Conservation (phyloP, 2,329 filamentous ascomycete species). For the Aspergillus viridinutans region DNA sequence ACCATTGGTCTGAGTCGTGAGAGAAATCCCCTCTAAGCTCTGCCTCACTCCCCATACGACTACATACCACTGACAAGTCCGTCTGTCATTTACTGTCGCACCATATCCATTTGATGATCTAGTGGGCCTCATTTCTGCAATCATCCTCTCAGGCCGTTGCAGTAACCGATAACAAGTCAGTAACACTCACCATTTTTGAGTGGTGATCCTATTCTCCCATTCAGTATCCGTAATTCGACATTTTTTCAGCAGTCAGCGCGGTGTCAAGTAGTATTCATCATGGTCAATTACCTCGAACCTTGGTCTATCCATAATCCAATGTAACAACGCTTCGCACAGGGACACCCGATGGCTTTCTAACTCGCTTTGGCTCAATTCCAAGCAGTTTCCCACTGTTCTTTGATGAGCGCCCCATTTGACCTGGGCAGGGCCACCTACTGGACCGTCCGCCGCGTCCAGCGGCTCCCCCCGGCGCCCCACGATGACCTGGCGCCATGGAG, state of each 20-base stretch:
- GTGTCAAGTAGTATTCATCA: not conserved
- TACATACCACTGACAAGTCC: not conserved
- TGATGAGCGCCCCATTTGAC: constrained; percentile 15
- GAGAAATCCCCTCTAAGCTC: not conserved
- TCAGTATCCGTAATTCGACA: not conserved
- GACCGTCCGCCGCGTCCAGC: constrained; percentile 8
- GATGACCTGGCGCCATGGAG: constrained; percentile 20
- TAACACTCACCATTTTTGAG: not conserved
- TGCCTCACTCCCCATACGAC: not conserved
- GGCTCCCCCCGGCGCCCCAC: constrained; percentile 22
- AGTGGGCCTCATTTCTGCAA: not conserved
- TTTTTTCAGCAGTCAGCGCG: not conserved
- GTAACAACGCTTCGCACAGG: not conserved
- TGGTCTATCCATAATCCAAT: not conserved
- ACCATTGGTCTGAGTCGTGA: constrained; percentile 3
- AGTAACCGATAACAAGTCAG: not conserved
- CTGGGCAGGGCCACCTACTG: constrained; percentile 18
- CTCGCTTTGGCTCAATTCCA: constrained; percentile 8
- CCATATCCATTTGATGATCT: not conserved
- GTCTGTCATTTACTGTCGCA: not conserved
- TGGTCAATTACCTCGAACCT: not conserved
- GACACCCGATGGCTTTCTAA: constrained; percentile 12
- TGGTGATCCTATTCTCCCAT: not conserved
- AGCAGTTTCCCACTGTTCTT: constrained; percentile 14
- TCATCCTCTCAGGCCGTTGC: not conserved